phyloP scores from a whole-genome alignment of 164 flowering plant genomes.

The Berberis thunbergii region DNA sequence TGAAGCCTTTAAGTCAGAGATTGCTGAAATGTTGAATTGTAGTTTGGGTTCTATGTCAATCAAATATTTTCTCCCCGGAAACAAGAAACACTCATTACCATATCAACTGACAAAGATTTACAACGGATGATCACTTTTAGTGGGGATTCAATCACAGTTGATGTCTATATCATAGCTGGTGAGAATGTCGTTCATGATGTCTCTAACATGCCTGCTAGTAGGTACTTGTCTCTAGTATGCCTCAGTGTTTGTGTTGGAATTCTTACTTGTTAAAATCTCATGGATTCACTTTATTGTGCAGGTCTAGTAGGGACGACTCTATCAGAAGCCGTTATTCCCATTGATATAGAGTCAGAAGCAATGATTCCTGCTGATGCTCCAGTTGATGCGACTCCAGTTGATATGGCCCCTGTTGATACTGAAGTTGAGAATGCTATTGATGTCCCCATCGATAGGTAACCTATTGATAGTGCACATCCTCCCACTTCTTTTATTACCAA shows the following conservation, averaged over 20 bases:
- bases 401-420: background rate
- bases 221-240: background rate
- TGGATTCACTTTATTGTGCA: background rate
- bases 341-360: background rate
- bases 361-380: background rate
- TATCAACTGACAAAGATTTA: background rate
- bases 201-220: background rate
- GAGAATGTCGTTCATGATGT: background rate
- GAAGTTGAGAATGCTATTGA: background rate
- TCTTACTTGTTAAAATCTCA: background rate
- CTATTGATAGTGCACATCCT: background rate
- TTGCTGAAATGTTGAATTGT: background rate
- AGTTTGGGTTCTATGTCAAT: background rate
- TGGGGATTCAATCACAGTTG: background rate
- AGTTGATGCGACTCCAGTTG: background rate
- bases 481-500: background rate
- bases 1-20: background rate
- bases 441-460: background rate
- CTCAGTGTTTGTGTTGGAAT: background rate
- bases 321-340: background rate
- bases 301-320: background rate
- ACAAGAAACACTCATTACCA: background rate
- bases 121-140: background rate
- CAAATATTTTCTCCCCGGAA: background rate
- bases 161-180: background rate